Base-by-base conservation (phyloP, 169 alveolate genomes). In the Plasmodium inui region DNA sequence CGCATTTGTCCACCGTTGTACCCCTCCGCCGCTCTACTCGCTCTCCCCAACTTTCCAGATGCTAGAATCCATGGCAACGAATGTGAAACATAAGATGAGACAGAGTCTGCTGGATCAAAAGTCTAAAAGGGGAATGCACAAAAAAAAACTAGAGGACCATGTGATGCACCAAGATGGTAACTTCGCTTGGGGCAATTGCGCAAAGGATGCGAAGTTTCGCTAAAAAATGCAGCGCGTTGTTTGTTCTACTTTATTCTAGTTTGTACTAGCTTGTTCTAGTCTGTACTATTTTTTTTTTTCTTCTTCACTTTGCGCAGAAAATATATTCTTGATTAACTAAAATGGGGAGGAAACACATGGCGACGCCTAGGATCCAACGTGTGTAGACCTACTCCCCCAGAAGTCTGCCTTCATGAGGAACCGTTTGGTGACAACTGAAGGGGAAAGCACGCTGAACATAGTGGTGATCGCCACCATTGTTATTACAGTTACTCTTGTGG, bases 111-210 rank as follows among this genome's bases (percentile, higher is more conserved):
- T 76, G 80, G 67, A 86, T 86, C 53, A 73, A 19, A 46, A 86
- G 28, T 55, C 41, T 28, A 57, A 53, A 55, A 86, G 81, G 19
- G 37, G 50, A 34, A 85, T 50, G 61, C 76, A 74, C 19, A 86
- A 86, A 86, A 70, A 86, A 86, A 74, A 78, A 86, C 39, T 74
- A 26, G 67, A 50, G 46, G 79, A 78, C 78, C 73, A 86, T n/a
- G 80, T 32, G 10, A n/a, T 57, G 2, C 79, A 86, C 70, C 86
- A 74, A 34, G 84, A 76, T 37, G 93, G 93, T 86, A 78, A 76
- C 10, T 41, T 67, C 17, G 46, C 41, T 28, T n/a, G 8, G 37
- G 28, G 70, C 50, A 30, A 14, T n/a, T n/a, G 44, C n/a, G 26
- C 39, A 82, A 57, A 7, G 10, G 17, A 9, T 22, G 55, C 50